Percentiles rank a stretch among this genome's conserved stretches.
Evolutionary conservation across 768 basidiomycete genomes (phyloP).

Genomic region (Coprinellus aureogranulatus): DNA sequence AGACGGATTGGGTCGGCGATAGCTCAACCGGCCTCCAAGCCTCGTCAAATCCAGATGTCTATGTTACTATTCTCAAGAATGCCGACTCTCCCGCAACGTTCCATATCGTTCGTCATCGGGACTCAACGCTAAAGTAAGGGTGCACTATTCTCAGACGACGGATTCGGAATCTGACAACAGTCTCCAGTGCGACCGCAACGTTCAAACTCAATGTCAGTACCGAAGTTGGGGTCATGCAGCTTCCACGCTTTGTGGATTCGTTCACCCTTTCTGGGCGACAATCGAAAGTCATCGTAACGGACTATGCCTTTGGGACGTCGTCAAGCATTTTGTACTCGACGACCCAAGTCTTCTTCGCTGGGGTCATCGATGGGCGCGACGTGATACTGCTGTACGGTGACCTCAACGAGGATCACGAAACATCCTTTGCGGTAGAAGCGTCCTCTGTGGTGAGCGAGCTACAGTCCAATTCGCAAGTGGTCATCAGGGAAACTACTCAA

Average conservation of each 20-base stretch:
- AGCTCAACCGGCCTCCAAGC: conserved; percentile 46
- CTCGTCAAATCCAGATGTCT: conserved; percentile 45
- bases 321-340: conserved; percentile 68
- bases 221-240: conserved; percentile 44
- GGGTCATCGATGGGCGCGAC: conserved; percentile 56
- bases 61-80: conserved; percentile 64
- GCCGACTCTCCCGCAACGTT: conserved; percentile 66
- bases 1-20: conserved; percentile 74
- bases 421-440: conserved; percentile 27
- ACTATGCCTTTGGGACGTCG: conserved; percentile 64
- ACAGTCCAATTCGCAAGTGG: too few relatives aligned
- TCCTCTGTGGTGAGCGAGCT: conserved; percentile 7
- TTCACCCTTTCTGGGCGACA: conserved; percentile 69
- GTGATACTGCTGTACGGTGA: conserved; percentile 64
- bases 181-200: conserved; percentile 39
- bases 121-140: neutral
- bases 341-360: conserved; percentile 68
- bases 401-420: conserved; percentile 53
- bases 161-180: neutral
- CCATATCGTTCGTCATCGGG: conserved; percentile 30
- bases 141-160: too few relatives aligned
- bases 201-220: conserved; percentile 66
- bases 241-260: conserved; percentile 52
- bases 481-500: conserved; percentile 29
- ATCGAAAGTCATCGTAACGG: conserved; percentile 69